Conservation (phyloP, 176 grass and related monocot genomes). For the Bolboschoenus planiculmis region DNA sequence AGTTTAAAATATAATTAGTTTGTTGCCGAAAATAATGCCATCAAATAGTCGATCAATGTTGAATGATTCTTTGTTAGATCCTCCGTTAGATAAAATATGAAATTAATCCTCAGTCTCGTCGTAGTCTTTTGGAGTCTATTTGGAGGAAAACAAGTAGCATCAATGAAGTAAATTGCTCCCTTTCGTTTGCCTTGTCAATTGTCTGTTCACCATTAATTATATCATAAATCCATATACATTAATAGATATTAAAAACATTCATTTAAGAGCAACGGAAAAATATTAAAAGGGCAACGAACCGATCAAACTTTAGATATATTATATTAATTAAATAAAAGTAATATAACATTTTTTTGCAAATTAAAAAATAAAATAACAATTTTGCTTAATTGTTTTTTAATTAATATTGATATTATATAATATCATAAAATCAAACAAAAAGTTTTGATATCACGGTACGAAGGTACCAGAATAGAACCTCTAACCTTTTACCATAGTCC, state of each 20-base stretch:
- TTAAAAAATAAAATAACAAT: too few species aligned
- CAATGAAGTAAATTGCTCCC: too few species aligned
- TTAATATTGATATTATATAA: too few species aligned
- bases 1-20: not conserved
- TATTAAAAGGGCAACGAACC: not conserved
- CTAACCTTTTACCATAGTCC: too few species aligned
- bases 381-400: too few species aligned
- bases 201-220: not conserved
- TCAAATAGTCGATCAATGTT: not conserved
- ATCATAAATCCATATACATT: not conserved
- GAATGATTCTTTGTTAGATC: not conserved
- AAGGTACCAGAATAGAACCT: too few species aligned
- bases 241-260: not conserved
- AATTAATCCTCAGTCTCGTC: not conserved
- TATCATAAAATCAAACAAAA: too few species aligned
- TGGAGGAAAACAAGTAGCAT: not conserved
- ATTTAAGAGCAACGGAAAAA: not conserved
- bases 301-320: not conserved
- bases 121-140: not conserved
- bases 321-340: too few species aligned
- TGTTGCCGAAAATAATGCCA: not conserved
- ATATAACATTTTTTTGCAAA: too few species aligned
- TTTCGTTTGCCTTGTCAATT: not conserved
- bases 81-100: not conserved
- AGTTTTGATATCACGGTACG: too few species aligned